Conservation (phyloP, 179 eudicot genomes). For the Vitellaria paradoxa region DNA sequence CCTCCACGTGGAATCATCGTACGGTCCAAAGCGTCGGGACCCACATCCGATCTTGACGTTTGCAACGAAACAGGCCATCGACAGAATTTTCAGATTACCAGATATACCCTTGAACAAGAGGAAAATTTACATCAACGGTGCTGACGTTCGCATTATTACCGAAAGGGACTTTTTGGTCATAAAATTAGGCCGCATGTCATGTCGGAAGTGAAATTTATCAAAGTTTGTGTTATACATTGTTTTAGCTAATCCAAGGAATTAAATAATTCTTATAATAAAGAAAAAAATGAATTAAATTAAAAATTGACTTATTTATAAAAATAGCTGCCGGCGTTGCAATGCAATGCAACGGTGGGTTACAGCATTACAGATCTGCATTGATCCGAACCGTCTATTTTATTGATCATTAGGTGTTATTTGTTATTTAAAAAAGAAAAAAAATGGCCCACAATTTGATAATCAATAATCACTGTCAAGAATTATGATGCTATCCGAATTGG, state of each 20-base stretch:
- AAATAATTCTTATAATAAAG: background rate
- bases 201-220: background rate
- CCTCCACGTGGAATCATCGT: conserved; percentile 10
- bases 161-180: background rate
- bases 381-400: background rate
- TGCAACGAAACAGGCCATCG: background rate
- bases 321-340: background rate
- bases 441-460: background rate
- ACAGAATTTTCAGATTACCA: background rate
- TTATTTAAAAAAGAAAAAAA: too few relatives aligned
- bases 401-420: background rate
- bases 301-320: background rate
- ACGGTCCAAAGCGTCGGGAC: background rate
- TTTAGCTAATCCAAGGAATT: background rate
- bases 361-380: background rate
- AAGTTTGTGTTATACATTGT: too few relatives aligned
- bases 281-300: background rate
- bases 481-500: background rate
- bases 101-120: background rate
- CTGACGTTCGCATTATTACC: background rate
- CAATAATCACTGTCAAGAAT: background rate
- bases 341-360: background rate
- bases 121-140: background rate
- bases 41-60: background rate
- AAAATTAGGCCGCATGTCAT: background rate